Base-by-base conservation (phyloP, 805 yeast genomes). In the Candida xiaguanensis region DNA sequence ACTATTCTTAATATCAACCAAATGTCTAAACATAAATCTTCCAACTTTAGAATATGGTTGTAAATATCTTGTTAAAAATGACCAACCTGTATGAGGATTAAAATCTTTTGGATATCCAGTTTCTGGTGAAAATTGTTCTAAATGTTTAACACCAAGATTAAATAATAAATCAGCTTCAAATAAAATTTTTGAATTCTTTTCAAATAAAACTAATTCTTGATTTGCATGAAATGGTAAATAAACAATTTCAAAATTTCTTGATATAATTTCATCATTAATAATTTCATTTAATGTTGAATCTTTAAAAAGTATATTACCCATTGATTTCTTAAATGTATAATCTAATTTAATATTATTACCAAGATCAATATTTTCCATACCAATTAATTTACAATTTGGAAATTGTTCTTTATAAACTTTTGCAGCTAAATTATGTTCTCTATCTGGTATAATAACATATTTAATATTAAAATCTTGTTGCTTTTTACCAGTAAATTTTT, bases 371-470 rank as follows among this genome's bases (percentile, higher is more conserved):
- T 55, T 67, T 27, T 69, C 77, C 59, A 75, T 69, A 5, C 81
- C 85, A 43, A 82, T 67, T 19, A 82, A 55, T 49, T 74, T 70
- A 35, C 77, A 56, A 2, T 63, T 50, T 3, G 86, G 85, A 52
- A 62, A 70, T 39, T 59, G 56, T 14, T 65, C 61, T 51, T 75
- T 72, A 59, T 80, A 74, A 11, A 74, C 70, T 18, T 57, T 51
- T 9, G 80, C 75, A 2, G 82, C 85, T 76, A 82, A 59, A 1
- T 84, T 78, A 51, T 82, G 89, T 46, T 78, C 84, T 23, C 46
- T 51, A 50, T 82, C 85, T 2, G 88, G 87, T 34, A 82, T 67
- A 30, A 83, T 66, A 26, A 79, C 61, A 45, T 77, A 73, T 2
- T 72, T 55, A 29, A 79, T 65, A 27, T 35, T 15, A 22, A 26